phyloP scores from a whole-genome alignment of 305 asterid genomes.

The Ilex paraguariensis region DNA sequence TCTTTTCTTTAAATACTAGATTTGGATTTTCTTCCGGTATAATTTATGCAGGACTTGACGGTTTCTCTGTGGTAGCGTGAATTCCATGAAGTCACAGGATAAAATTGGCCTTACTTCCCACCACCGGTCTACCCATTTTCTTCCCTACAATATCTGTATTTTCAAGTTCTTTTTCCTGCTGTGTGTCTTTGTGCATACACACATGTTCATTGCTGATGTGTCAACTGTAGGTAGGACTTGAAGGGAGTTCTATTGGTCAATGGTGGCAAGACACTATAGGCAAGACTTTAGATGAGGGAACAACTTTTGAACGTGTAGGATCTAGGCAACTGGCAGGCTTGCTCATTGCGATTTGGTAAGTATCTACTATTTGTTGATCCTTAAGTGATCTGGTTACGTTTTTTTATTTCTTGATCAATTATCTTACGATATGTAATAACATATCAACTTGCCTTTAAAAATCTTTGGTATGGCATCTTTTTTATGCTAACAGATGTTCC shows the following conservation, averaged over 20 bases:
- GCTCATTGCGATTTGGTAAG: constrained; percentile 87
- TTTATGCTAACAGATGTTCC: background rate
- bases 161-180: too few relatives aligned
- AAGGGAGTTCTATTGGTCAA: constrained; percentile 90
- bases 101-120: too few relatives aligned
- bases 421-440: background rate
- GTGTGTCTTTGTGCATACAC: background rate
- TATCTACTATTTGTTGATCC: background rate
- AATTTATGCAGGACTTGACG: too few relatives aligned
- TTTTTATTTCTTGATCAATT: constrained; percentile 1
- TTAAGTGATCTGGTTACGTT: background rate
- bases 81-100: too few relatives aligned
- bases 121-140: too few relatives aligned
- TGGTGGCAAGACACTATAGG: constrained; percentile 98
- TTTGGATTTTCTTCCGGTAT: too few relatives aligned
- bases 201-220: background rate
- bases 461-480: too few relatives aligned
- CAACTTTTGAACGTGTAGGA: constrained; percentile 77
- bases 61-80: too few relatives aligned
- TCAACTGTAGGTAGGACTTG: constrained; percentile 84
- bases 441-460: too few relatives aligned
- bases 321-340: constrained; percentile 87
- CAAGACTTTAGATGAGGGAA: constrained; percentile 75
- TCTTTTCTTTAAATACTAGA: too few relatives aligned
- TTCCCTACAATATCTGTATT: too few relatives aligned